A percentile compares a stretch with the other conserved stretches of the same genome.
phyloP scores from a whole-genome alignment of 2,329 filamentous ascomycete genomes.

The Beauveria varroae region DNA sequence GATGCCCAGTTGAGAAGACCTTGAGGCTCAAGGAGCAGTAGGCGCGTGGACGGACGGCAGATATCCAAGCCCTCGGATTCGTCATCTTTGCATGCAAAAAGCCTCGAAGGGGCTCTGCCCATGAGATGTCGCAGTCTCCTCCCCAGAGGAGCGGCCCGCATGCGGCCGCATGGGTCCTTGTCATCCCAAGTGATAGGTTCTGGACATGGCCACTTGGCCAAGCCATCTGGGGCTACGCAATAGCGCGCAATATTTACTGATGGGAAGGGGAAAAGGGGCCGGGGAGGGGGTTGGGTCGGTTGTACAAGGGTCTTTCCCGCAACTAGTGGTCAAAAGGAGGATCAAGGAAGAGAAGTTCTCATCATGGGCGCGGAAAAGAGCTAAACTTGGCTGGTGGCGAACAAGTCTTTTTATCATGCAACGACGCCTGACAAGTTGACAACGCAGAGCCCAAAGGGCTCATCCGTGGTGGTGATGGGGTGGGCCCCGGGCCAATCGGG shows the following conservation, averaged over 20 bases:
- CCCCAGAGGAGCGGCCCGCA: background rate
- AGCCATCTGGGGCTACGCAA: background rate
- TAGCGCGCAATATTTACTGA: background rate
- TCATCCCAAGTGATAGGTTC: conserved; percentile 3
- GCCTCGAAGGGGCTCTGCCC: no score
- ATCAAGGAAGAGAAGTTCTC: no score
- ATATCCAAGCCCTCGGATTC: no score
- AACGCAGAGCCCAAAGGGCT: background rate
- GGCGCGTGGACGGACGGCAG: no score
- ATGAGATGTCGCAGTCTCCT: no score
- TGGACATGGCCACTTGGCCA: background rate
- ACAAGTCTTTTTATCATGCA: background rate
- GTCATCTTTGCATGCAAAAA: no score
- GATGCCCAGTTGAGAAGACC: no score
- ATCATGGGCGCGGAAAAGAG: no score
- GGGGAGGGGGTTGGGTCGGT: background rate
- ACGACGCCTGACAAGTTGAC: background rate
- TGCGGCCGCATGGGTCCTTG: background rate
- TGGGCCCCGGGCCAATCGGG: background rate
- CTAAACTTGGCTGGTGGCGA: no score
- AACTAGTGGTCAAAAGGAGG: no score
- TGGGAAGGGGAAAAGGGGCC: background rate
- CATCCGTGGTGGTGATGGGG: no score
- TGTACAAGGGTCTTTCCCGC: background rate
- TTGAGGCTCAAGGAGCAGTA: no score